These are phyloP conservation scores for Suillus weaverae DNA, from an alignment of 768 basidiomycete species.

Conservation along the genomic window DNA sequence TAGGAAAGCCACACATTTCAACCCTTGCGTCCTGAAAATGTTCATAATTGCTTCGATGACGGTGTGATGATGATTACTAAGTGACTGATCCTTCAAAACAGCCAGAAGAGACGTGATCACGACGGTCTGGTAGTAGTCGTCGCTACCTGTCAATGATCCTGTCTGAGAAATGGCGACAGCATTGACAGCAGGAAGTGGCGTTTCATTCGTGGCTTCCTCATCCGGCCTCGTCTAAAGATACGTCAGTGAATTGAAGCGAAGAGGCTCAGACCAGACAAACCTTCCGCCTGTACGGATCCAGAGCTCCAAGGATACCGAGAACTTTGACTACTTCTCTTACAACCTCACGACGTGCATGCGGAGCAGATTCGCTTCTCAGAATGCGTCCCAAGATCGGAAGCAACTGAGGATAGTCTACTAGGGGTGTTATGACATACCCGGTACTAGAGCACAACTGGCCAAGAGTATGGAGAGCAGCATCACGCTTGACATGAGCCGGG, in stretches of 20 bases:
- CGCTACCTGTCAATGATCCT: slow-evolving; percentile 63
- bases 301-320: slow-evolving; percentile 90
- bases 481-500: slow-evolving; percentile 82
- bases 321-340: slow-evolving; percentile 94
- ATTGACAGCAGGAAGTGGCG: slow-evolving; percentile 57
- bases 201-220: slow-evolving; percentile 64
- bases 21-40: slow-evolving; percentile 96
- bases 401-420: slow-evolving; percentile 89
- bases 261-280: slow-evolving; percentile 40
- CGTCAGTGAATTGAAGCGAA: slow-evolving; percentile 8
- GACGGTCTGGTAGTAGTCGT: slow-evolving; percentile 97
- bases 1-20: slow-evolving; percentile 94
- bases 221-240: slow-evolving; percentile 52
- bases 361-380: slow-evolving; percentile 73
- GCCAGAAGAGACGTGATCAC: slow-evolving; percentile 86
- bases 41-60: slow-evolving; percentile 98
- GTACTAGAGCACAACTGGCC: slow-evolving; percentile 96
- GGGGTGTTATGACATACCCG: slow-evolving; percentile 89
- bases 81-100: slow-evolving; percentile 85
- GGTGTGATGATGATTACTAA: slow-evolving; percentile 84
- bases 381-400: slow-evolving; percentile 84
- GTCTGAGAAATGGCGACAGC: slow-evolving; percentile 70
- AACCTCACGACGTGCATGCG: slow-evolving; percentile 77
- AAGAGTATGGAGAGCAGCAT: slow-evolving; percentile 90
- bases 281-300: slow-evolving; percentile 95